A percentile compares a stretch with the other conserved stretches of the same genome.
Evolutionary conservation across 2,329 filamentous ascomycete species (phyloP).

Genomic region (Neonectria punicea): DNA sequence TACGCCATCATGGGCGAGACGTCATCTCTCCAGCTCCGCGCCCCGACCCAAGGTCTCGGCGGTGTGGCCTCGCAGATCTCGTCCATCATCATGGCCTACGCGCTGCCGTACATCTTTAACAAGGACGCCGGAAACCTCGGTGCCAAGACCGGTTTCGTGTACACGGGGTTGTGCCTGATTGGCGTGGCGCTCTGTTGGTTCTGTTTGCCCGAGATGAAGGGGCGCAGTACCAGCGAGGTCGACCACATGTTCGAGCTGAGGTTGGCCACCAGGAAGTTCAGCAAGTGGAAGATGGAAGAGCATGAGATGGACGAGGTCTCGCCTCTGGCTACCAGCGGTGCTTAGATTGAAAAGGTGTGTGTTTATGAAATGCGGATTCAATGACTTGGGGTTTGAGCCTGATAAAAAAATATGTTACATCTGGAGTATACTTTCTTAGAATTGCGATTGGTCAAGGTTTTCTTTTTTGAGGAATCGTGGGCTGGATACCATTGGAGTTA

Average conservation of each 20-base stretch:
- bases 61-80: slow-evolving; percentile 52
- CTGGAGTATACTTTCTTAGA: too few species aligned
- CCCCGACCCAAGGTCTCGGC: slow-evolving; percentile 48
- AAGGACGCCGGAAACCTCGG: slow-evolving; percentile 46
- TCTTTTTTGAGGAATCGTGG: too few species aligned
- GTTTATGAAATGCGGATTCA: background rate
- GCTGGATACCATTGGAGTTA: too few species aligned
- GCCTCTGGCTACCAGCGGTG: background rate
- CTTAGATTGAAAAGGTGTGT: background rate
- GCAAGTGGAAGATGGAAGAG: background rate
- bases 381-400: background rate
- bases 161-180: slow-evolving; percentile 43
- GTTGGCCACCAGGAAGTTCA: slow-evolving; percentile 51
- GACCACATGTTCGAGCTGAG: slow-evolving; percentile 59
- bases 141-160: slow-evolving; percentile 53
- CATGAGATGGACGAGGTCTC: background rate
- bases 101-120: slow-evolving; percentile 41
- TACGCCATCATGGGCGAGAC: slow-evolving; percentile 48
- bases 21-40: slow-evolving; percentile 25
- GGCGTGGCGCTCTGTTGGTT: slow-evolving; percentile 41
- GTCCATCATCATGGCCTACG: slow-evolving; percentile 40
- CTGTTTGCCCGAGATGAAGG: slow-evolving; percentile 60
- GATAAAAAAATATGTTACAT: too few species aligned
- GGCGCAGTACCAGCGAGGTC: slow-evolving; percentile 61
- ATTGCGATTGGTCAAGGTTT: too few species aligned